phyloP scores from a whole-genome alignment of 129 eudicot species.

The Centaurea solstitialis region DNA sequence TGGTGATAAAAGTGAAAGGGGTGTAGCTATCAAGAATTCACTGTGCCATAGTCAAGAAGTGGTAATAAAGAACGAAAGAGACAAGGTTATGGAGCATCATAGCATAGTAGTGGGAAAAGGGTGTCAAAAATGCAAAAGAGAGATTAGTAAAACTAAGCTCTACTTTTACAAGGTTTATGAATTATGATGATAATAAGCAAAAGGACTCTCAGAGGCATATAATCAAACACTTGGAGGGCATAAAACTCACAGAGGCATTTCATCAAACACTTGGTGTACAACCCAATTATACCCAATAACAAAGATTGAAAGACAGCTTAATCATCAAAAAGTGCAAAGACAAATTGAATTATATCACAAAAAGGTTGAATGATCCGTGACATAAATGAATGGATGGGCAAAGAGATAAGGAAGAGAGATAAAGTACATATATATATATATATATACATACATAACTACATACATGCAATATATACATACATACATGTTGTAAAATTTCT shows the following conservation, averaged over 20 bases:
- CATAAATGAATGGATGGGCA: slow-evolving; percentile 40
- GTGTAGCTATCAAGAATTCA: slow-evolving; percentile 28
- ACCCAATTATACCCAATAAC: slow-evolving; percentile 16
- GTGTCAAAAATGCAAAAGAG: slow-evolving; percentile 19
- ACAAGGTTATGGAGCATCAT: slow-evolving; percentile 25
- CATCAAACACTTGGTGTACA: slow-evolving; percentile 23
- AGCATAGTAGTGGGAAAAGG: slow-evolving; percentile 27
- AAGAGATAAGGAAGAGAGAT: slow-evolving; percentile 53
- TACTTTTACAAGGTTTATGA: slow-evolving; percentile 16
- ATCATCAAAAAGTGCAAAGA: slow-evolving; percentile 32
- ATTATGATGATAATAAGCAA: slow-evolving; percentile 7
- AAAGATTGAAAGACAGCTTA: slow-evolving; percentile 10
- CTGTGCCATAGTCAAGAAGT: slow-evolving; percentile 21
- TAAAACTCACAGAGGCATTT: neutral
- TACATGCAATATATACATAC: neutral
- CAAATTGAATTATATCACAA: slow-evolving; percentile 26
- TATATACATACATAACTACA: neutral
- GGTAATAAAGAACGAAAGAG: slow-evolving; percentile 29
- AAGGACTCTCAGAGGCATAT: slow-evolving; percentile 1
- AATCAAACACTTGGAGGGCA: slow-evolving; percentile 28
- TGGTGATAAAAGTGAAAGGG: slow-evolving; percentile 29
- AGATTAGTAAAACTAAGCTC: slow-evolving; percentile 22
- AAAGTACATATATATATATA: neutral
- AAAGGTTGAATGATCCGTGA: slow-evolving; percentile 26
- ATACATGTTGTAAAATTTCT: slow-evolving; percentile 15